phyloP scores from a whole-genome alignment of 768 basidiomycete genomes.

The Pisolithus albus region DNA sequence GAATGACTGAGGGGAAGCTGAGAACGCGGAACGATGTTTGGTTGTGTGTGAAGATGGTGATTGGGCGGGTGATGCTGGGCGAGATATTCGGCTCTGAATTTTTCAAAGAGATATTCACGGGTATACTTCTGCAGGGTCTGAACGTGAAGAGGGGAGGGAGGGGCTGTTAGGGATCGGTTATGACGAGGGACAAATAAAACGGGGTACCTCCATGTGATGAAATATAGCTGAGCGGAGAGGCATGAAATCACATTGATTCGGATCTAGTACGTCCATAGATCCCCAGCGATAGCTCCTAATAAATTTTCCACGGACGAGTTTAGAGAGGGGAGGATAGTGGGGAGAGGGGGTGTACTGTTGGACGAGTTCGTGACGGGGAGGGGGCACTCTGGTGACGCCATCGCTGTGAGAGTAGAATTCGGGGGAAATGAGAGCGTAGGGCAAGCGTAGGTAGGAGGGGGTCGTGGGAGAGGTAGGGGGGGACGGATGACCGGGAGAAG shows the following conservation, averaged over 20 bases:
- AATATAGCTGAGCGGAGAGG: constrained; percentile 73
- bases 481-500: constrained; percentile 44
- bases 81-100: constrained; percentile 57
- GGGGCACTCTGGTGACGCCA: constrained; percentile 53
- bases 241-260: constrained; percentile 74
- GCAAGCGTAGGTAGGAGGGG: constrained; percentile 57
- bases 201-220: constrained; percentile 80
- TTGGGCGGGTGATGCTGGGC: constrained; percentile 45
- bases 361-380: constrained; percentile 64
- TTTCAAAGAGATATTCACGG: constrained; percentile 74
- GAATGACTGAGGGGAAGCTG: constrained; percentile 30
- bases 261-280: constrained; percentile 70
- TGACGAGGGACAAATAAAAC: constrained; percentile 9
- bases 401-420: constrained; percentile 82
- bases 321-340: constrained; percentile 35
- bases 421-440: constrained; percentile 81
- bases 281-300: constrained; percentile 80
- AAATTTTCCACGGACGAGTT: constrained; percentile 56
- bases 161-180: constrained; percentile 9
- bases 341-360: constrained; percentile 64
- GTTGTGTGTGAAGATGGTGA: constrained; percentile 34
- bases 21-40: constrained; percentile 29
- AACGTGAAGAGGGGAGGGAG: constrained; percentile 8
- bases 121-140: constrained; percentile 84
- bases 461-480: constrained; percentile 64